phyloP scores from a whole-genome alignment of 768 basidiomycete genomes.

The Tubosaeta sp. region DNA sequence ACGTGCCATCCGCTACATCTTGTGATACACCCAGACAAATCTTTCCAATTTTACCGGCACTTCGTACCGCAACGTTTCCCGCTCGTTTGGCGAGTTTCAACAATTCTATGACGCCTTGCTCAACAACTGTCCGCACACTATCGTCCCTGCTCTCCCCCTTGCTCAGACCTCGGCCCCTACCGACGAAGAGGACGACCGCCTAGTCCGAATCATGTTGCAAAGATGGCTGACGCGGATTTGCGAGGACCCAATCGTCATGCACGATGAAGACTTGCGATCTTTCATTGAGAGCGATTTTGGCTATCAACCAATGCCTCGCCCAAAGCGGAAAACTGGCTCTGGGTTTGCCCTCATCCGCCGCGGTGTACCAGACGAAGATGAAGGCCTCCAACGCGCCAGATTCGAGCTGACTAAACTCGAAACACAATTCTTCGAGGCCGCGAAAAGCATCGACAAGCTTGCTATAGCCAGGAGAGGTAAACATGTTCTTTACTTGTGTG shows the following conservation, averaged over 20 bases:
- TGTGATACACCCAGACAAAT: slow-evolving; percentile 64
- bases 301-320: slow-evolving; percentile 79
- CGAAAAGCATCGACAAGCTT: slow-evolving; percentile 86
- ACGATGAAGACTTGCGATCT: slow-evolving; percentile 90
- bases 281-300: slow-evolving; percentile 99
- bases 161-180: slow-evolving; percentile 95
- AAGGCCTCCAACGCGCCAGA: slow-evolving; percentile 84
- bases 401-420: slow-evolving; percentile 92
- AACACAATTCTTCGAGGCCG: slow-evolving; percentile 87
- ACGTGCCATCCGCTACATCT: not conserved
- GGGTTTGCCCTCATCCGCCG: slow-evolving; percentile 76
- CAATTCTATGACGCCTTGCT: slow-evolving; percentile 89
- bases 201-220: slow-evolving; percentile 93
- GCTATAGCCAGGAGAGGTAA: slow-evolving; percentile 75
- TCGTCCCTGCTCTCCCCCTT: slow-evolving; percentile 93
- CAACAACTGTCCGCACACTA: slow-evolving; percentile 91
- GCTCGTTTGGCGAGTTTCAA: slow-evolving; percentile 93
- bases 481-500: slow-evolving; percentile 10
- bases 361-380: slow-evolving; percentile 89
- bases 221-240: slow-evolving; percentile 91
- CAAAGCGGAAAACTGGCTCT: slow-evolving; percentile 64
- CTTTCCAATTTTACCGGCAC: slow-evolving; percentile 85
- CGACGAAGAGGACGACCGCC: slow-evolving; percentile 96
- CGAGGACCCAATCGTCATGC: slow-evolving; percentile 82
- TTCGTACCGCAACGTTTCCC: slow-evolving; percentile 89